Evolutionary conservation across 352 stramenopile genomes (phyloP).

Genomic region (Thraustochytrium striatum): DNA sequence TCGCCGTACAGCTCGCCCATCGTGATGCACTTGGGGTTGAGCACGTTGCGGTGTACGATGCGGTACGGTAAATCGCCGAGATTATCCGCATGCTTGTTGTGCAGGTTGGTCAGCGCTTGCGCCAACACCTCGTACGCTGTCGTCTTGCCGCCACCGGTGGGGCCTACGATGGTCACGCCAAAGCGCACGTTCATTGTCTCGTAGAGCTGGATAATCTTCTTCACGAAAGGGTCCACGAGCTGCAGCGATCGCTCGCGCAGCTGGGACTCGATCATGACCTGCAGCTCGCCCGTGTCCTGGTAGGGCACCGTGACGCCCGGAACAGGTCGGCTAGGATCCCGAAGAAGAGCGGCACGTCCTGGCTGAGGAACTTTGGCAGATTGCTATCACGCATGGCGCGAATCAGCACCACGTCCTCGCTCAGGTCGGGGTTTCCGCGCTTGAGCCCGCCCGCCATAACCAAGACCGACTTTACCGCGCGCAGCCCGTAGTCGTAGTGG

Average conservation of each 20-base stretch:
- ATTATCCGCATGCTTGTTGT: constrained; percentile 45
- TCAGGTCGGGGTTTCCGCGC: constrained; percentile 78
- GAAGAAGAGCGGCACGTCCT: constrained; percentile 86
- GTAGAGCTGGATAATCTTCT: constrained; percentile 94
- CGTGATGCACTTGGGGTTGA: constrained; percentile 88
- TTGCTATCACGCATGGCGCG: constrained; percentile 86
- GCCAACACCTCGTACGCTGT: constrained; percentile 34
- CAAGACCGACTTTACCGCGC: constrained; percentile 83
- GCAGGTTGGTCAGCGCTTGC: constrained; percentile 1
- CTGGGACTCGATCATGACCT: constrained; percentile 74
- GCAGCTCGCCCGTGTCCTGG: constrained; percentile 80
- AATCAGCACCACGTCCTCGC: constrained; percentile 88
- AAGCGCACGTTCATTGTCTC: constrained; percentile 89
- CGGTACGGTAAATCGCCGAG: constrained; percentile 64
- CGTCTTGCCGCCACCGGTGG: constrained; percentile 82
- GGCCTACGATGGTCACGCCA: constrained; percentile 88
- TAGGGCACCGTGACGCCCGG: constrained; percentile 80
- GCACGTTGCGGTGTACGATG: constrained; percentile 74
- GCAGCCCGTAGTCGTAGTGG: constrained; percentile 88
- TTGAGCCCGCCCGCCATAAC: constrained; percentile 87
- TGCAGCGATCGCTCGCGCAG: constrained; percentile 73
- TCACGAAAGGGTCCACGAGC: constrained; percentile 73
- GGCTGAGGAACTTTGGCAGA: constrained; percentile 92
- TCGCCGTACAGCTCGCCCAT: constrained; percentile 88
- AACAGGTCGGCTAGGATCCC: constrained; percentile 88